Evolutionary conservation across 2,329 filamentous ascomycete genomes (phyloP).

Genomic region (Pseudogymnoascus sp.): DNA sequence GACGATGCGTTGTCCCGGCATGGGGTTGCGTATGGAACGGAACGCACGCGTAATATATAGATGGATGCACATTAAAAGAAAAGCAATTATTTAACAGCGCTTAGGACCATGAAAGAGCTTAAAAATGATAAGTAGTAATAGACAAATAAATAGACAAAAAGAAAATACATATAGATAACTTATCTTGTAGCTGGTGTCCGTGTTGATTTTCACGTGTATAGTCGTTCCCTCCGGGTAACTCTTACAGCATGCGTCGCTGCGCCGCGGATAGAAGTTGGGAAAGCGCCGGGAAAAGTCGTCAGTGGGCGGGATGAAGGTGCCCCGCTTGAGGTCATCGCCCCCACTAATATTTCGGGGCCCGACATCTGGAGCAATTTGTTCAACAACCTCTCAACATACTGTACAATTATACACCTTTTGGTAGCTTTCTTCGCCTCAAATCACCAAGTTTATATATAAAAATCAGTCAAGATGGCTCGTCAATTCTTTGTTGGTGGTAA

Average conservation of each 20-base stretch:
- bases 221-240: slow-evolving; percentile 2
- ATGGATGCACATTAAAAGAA: not conserved
- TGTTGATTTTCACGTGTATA: not conserved
- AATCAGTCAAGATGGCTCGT: slow-evolving; percentile 60
- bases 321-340: slow-evolving; percentile 9
- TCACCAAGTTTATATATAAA: not conserved
- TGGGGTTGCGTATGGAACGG: slow-evolving; percentile 2
- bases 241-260: not conserved
- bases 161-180: not conserved
- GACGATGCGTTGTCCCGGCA: not conserved
- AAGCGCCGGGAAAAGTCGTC: slow-evolving; percentile 4
- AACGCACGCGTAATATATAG: not conserved
- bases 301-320: not conserved
- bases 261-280: not conserved
- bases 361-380: slow-evolving; percentile 4
- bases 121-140: not conserved
- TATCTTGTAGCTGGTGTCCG: not conserved
- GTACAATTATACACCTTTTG: slow-evolving; percentile 1
- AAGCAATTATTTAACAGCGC: not conserved
- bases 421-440: not conserved
- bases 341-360: slow-evolving; percentile 5
- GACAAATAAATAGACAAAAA: not conserved
- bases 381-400: slow-evolving; percentile 3
- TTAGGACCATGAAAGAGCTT: not conserved
- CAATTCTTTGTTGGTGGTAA: slow-evolving; percentile 98